Base-by-base conservation (phyloP, 1,284 basidiomycete genomes). In the Leccinum subrobustum region DNA sequence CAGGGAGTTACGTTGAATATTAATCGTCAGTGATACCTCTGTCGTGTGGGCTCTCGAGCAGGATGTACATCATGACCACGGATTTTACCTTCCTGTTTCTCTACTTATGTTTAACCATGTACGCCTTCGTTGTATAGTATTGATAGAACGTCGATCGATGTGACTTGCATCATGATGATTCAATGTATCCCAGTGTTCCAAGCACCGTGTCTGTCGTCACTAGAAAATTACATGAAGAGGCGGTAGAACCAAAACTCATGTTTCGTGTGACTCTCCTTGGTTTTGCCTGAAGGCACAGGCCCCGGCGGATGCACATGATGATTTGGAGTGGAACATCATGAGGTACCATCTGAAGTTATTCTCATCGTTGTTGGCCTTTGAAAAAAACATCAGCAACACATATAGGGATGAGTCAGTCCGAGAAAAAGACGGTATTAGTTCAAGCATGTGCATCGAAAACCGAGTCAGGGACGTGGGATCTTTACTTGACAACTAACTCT, bases 81-180 rank as follows among this genome's bases (percentile, higher is more conserved):
- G 52, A 59, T 33, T 52, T 44, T 52, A 50, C 29, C n/a, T 39
- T 29, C 6, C 25, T 39, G 5, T 50, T 44, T 50, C n/a, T 55
- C 8, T 51, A 64, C 25, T 31, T n/a, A n/a, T 42, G 23, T 25
- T 56, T 31, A 29, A 51, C 14, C 23, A 54, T 62, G 62, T 64
- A 59, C 52, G 48, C 18, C 39, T 23, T 44, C 8, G 37, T 58
- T 59, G 42, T 66, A 48, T 27, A 48, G 7, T 58, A 33, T 52
- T 29, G 31, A 11, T 18, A 42, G 52, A 27, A 9, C 18, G 16
- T 61, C 27, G 58, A 7, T 7, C n/a, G n/a, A 18, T 42, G n/a
- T 42, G 39, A 9, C 18, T 44, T 44, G 44, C n/a, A 12, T 20
- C 11, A 44, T 4, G 16, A 39, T 39, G 37, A 39, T 39, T 39